Conservation (phyloP, 2,329 filamentous ascomycete genomes). For the Penicillium sclerotigenum region DNA sequence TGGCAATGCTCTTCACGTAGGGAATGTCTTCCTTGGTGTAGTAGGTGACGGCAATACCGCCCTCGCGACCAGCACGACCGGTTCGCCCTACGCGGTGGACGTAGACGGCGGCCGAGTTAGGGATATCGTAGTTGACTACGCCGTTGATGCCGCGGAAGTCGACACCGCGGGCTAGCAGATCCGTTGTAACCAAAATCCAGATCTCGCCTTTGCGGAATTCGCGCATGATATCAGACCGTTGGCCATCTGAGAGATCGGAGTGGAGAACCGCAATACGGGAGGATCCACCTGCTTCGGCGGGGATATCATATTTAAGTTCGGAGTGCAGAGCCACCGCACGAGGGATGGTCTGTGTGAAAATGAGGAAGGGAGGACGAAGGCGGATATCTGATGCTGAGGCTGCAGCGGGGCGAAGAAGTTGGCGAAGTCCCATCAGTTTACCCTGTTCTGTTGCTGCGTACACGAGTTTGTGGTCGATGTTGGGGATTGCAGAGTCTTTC, state of each 20-base stretch:
- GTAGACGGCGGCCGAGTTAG: conserved; percentile 83
- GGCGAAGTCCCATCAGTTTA: conserved; percentile 85
- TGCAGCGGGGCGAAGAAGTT: conserved; percentile 75
- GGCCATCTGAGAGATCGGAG: conserved; percentile 73
- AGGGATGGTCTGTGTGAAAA: conserved; percentile 95
- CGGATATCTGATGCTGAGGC: conserved; percentile 46
- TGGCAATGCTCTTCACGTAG: conserved; percentile 85
- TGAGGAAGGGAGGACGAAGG: conserved; percentile 82
- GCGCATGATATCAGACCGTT: conserved; percentile 77
- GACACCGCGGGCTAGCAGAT: conserved; percentile 84
- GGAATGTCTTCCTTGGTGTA: conserved; percentile 95
- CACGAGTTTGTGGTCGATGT: conserved; percentile 80
- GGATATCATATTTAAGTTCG: conserved; percentile 92
- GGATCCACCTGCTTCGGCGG: conserved; percentile 78
- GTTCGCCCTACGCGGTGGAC: conserved; percentile 92
- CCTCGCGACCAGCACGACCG: conserved; percentile 79
- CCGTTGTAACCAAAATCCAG: conserved; percentile 95
- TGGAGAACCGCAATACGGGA: conserved; percentile 86
- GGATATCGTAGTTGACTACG: conserved; percentile 96
- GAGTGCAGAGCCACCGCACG: conserved; percentile 82
- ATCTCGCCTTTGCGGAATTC: conserved; percentile 88
- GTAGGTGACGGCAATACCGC: conserved; percentile 86
- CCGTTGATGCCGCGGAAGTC: conserved; percentile 95
- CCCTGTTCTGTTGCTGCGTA: conserved; percentile 92
- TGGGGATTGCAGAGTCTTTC: conserved; percentile 92